Conservation (phyloP, 805 yeast genomes). For the Kodamaea neixiangensis region DNA sequence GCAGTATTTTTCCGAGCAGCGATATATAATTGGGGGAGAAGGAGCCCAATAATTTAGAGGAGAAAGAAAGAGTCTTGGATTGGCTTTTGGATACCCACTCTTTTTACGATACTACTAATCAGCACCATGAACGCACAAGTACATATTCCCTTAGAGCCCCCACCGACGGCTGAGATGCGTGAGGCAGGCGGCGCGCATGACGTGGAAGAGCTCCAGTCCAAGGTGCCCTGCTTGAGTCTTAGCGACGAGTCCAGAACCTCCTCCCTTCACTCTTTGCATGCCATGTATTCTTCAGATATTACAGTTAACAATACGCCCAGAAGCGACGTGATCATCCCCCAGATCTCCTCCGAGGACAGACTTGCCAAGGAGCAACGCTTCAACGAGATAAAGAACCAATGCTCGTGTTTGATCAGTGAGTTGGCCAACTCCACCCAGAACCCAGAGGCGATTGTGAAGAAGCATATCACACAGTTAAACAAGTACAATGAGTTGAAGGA, state of each 20-base stretch:
- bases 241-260: background rate
- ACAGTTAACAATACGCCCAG: slow-evolving; percentile 13
- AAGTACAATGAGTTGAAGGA: slow-evolving; percentile 66
- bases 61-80: background rate
- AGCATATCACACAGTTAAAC: slow-evolving; percentile 54
- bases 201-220: slow-evolving; percentile 2
- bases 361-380: slow-evolving; percentile 20
- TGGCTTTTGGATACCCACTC: background rate
- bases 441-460: slow-evolving; percentile 48
- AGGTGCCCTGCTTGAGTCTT: background rate
- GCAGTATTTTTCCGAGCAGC: background rate
- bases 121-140: background rate
- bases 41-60: background rate
- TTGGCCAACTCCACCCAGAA: slow-evolving; percentile 30
- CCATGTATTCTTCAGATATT: background rate
- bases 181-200: background rate
- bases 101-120: background rate
- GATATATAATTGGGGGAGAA: background rate
- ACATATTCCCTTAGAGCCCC: slow-evolving; percentile 3
- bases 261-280: background rate
- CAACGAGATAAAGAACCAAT: slow-evolving; percentile 35
- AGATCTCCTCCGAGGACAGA: slow-evolving; percentile 1
- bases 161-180: slow-evolving; percentile 1
- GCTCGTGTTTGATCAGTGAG: slow-evolving; percentile 33
- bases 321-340: slow-evolving; percentile 3